These are phyloP conservation scores for Ceratorhiza oryzae-sativae DNA, from an alignment of 1,284 basidiomycete species.

Conservation along the genomic window DNA sequence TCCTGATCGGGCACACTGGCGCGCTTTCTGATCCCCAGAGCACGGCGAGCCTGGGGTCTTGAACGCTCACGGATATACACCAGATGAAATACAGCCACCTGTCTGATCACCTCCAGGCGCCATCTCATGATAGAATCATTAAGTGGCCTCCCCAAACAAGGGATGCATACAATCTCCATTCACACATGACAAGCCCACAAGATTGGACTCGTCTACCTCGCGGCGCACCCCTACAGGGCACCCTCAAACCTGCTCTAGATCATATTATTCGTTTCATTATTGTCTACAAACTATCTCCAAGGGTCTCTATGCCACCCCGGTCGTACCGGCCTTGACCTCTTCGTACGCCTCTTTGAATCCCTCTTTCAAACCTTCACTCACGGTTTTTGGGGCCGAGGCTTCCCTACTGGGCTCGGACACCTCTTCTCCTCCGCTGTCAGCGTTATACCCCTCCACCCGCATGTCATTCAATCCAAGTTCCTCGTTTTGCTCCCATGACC, in stretches of 20 bases:
- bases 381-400: conserved; percentile 26
- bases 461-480: conserved; percentile 97
- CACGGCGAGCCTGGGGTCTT: background rate
- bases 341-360: conserved; percentile 34
- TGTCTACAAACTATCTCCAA: background rate
- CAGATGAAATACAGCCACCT: conserved; percentile 1
- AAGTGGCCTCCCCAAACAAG: background rate
- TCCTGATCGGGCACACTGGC: background rate
- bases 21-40: conserved; percentile 16
- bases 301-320: conserved; percentile 23
- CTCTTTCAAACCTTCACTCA: conserved; percentile 22
- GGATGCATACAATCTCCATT: background rate
- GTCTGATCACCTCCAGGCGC: background rate
- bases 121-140: background rate
- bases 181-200: background rate
- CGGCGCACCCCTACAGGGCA: background rate
- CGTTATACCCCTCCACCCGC: conserved; percentile 85
- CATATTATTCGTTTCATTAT: background rate
- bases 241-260: background rate
- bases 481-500: conserved; percentile 92
- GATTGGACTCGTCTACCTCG: background rate
- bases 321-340: conserved; percentile 21
- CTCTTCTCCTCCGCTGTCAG: conserved; percentile 46
- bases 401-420: conserved; percentile 43
- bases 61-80: background rate